Evolutionary conservation across 1,139 yeast species (phyloP), one percentile per base, ranked within the genome.

Genomic region (Yamadazyma membranifaciens): DNA sequence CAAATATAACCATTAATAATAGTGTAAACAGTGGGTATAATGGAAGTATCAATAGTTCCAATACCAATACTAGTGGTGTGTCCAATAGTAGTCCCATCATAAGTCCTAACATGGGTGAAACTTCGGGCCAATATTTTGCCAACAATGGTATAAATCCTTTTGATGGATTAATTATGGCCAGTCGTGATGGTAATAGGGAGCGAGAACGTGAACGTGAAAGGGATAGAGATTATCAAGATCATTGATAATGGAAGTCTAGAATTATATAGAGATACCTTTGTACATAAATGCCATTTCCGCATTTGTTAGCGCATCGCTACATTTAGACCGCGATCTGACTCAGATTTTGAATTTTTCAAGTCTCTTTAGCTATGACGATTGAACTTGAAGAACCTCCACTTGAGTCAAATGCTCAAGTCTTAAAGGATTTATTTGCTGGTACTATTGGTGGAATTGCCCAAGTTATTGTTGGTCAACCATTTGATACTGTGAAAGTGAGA

Each of bases 361-460:
- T n/a, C 6, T n/a, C 6, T 10, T 26, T 26, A 26, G 16, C n/a
- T 14, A 70, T 70, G 75, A 57, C 73, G 14, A 56, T 72, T 37
- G 77, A 71, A 50, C 57, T 72, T 39, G 80, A 75, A 57, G 80
- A 75, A 50, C 74, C 75, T 9, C 63, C 68, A 13, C 57, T 70
- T 35, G 60, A 60, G 35, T 64, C 67, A 44, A 65, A 71, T 53
- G 51, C 57, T 37, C 80, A 89, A 52, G 92, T 88, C 2, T 56
- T 73, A 26, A 89, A 88, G 56, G 97, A 91, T 60, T 75, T 91
- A 39, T 69, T 86, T 46, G 95, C 95, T 5, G 98, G 97, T 9
- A 89, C 96, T 27, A 75, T 87, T 57, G 97, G 97, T 45, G 98
- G 98, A 44, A 80, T 91, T 35, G 89, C 96, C 12, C 98, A 91